Evolutionary conservation across 495 filamentous ascomycete genomes (phyloP).

Genomic region (Aspergillus steynii): DNA sequence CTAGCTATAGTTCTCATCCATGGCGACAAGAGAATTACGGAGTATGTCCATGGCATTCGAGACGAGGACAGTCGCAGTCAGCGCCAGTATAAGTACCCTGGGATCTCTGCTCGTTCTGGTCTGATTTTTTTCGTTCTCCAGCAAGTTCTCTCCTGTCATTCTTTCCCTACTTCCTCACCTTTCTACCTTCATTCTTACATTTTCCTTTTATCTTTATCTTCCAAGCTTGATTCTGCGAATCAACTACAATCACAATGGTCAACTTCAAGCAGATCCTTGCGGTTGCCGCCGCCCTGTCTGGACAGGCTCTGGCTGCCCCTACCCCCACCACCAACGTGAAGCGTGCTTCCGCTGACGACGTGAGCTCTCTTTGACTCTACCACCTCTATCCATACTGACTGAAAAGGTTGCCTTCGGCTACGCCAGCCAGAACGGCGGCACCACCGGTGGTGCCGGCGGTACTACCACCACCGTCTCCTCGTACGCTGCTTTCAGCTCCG

Average conservation of each 20-base stretch:
- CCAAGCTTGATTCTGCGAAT: conserved; percentile 3
- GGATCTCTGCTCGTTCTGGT: not conserved
- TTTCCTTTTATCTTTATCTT: conserved; percentile 9
- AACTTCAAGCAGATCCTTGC: conserved; percentile 31
- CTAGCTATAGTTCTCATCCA: not conserved
- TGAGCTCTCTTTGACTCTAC: conserved; percentile 9
- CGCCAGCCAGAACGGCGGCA: conserved; percentile 51
- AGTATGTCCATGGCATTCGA: not conserved
- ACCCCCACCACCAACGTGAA: conserved; percentile 28
- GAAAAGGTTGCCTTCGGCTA: conserved; percentile 35
- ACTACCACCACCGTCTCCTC: conserved; percentile 59
- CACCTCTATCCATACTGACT: not conserved
- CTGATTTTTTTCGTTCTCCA: not conserved
- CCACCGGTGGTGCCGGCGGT: conserved; percentile 61
- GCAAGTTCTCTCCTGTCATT: conserved; percentile 13
- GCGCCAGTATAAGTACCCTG: not conserved
- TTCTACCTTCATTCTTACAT: conserved; percentile 10
- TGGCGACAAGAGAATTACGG: not conserved
- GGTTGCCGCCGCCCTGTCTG: conserved; percentile 29
- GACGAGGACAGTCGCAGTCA: not conserved
- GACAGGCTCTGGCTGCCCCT: conserved; percentile 31
- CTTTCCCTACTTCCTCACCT: conserved; percentile 1
- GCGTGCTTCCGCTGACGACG: conserved; percentile 32
- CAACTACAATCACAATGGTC: conserved; percentile 20
- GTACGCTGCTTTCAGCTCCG: conserved; percentile 52